phyloP scores from a whole-genome alignment of 768 basidiomycete species.

The Pleurotus eryngii region DNA sequence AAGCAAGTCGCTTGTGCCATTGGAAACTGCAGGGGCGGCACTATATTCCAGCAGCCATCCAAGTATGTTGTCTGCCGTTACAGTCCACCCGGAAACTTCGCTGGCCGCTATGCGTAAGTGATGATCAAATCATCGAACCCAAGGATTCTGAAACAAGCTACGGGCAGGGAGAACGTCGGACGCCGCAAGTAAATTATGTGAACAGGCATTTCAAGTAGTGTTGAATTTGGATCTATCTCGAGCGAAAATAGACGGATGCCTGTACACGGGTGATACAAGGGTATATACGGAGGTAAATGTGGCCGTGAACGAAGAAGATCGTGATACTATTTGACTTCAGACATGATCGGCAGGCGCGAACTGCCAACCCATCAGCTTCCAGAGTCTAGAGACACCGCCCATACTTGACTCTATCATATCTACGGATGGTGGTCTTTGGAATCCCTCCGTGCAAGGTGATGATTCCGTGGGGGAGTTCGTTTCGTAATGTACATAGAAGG shows the following conservation, averaged over 20 bases:
- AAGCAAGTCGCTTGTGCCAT: conserved; percentile 47
- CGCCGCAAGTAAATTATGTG: background rate
- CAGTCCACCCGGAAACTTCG: conserved; percentile 23
- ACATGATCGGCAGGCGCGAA: background rate
- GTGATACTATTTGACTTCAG: background rate
- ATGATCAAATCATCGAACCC: background rate
- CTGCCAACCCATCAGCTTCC: conserved; percentile 4
- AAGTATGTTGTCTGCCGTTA: conserved; percentile 27
- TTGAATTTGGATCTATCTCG: no score
- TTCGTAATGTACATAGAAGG: background rate
- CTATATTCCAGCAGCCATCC: conserved; percentile 19
- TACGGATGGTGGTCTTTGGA: background rate
- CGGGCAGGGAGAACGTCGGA: conserved; percentile 10
- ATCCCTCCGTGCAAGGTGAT: background rate
- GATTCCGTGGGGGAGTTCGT: background rate
- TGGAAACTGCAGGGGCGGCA: conserved; percentile 30
- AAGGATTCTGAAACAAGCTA: no score
- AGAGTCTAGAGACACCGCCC: background rate
- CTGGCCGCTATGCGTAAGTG: conserved; percentile 21
- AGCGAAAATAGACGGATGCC: no score
- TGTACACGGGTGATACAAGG: no score
- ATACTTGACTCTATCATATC: background rate
- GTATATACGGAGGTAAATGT: no score
- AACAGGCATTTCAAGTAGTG: no score
- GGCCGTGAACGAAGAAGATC: no score